Evolutionary conservation across 306 rosid genomes (phyloP).

Genomic region (Gillenia trifoliata): DNA sequence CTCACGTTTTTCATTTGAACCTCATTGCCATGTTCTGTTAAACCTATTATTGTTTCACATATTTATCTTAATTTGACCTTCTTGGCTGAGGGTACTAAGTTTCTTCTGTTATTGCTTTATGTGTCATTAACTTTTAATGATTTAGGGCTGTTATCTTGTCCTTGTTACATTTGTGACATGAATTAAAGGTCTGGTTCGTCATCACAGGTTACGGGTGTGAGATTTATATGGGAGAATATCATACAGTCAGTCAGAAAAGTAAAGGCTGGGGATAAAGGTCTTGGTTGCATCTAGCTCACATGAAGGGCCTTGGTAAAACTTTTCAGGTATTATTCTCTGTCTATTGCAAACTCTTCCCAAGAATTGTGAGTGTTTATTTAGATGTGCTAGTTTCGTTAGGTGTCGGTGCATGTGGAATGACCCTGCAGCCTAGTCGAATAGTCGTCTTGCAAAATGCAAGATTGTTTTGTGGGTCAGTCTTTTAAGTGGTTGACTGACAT

Average conservation of each 20-base stretch:
- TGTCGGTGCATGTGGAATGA: not conserved
- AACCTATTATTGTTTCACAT: not conserved
- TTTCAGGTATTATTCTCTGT: conserved; percentile 62
- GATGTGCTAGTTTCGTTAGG: not conserved
- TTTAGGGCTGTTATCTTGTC: not conserved
- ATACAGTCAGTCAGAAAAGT: conserved; percentile 84
- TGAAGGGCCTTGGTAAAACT: conserved; percentile 99
- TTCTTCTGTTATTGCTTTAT: not conserved
- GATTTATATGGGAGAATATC: conserved; percentile 99
- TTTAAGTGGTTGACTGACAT: conserved; percentile 20
- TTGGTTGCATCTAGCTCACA: conserved; percentile 99
- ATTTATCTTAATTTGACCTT: not conserved
- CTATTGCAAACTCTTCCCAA: not conserved
- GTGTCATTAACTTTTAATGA: not conserved
- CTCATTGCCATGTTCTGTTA: not conserved
- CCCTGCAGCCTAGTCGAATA: not conserved
- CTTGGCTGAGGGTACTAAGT: not conserved
- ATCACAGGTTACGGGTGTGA: conserved; percentile 74
- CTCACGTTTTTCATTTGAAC: not conserved
- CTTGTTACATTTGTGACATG: not conserved
- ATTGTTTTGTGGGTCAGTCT: too few relatives aligned
- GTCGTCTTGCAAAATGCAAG: not conserved
- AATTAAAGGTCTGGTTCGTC: conserved; percentile 6
- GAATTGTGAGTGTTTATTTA: not conserved
- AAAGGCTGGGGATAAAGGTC: conserved; percentile 93